A percentile compares a stretch with the other conserved stretches of the same genome.
Evolutionary conservation across 176 grass and related monocot genomes (phyloP).

Genomic region (Phragmites australis): DNA sequence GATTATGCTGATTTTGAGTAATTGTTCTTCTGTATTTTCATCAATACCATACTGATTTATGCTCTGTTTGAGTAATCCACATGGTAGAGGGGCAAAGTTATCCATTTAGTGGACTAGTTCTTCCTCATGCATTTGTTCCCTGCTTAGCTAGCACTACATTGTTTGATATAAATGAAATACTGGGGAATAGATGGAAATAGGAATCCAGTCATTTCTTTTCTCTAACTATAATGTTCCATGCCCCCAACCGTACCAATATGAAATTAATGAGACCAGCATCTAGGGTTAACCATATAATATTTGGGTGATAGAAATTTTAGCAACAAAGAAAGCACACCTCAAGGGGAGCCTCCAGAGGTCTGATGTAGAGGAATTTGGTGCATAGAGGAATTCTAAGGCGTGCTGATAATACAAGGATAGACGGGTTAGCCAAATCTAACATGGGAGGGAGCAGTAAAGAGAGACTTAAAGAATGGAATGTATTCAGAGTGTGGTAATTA

Average conservation of each 20-base stretch:
- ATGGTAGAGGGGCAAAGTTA: constrained; percentile 1
- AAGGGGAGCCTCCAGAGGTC: too few species aligned
- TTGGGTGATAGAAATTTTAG: neutral
- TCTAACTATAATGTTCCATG: neutral
- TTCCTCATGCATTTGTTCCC: neutral
- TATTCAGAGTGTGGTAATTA: neutral
- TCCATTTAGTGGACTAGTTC: neutral
- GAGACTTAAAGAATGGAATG: neutral
- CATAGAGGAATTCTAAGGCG: neutral
- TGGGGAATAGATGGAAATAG: neutral
- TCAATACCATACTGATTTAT: neutral
- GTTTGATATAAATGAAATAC: neutral
- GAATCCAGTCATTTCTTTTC: neutral
- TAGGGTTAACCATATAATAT: constrained; percentile 1
- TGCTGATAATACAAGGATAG: too few species aligned
- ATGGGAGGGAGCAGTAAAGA: neutral
- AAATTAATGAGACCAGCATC: neutral
- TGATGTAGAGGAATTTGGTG: too few species aligned
- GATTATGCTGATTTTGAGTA: constrained; percentile 20
- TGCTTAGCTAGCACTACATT: neutral
- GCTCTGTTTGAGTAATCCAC: neutral
- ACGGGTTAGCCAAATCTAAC: neutral
- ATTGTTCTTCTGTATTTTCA: neutral
- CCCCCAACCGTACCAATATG: neutral
- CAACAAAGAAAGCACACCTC: neutral